Percentiles rank a stretch among this genome's conserved stretches.
Conservation (phyloP, 345 rosid species). For the Lumnitzera racemosa region DNA sequence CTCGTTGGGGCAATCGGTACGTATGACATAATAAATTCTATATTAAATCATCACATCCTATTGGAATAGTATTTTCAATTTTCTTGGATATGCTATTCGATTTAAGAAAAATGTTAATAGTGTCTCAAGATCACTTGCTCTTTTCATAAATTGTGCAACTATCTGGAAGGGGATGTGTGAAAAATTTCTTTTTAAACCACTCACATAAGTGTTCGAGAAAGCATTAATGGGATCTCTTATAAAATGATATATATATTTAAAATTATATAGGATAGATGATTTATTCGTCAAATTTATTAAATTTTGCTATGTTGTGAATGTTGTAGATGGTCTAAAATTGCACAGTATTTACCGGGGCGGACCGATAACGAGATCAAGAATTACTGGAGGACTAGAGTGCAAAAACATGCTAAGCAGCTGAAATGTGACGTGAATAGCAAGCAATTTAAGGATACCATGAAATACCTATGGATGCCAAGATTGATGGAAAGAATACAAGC, state of each 20-base stretch:
- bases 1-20: conserved; percentile 94
- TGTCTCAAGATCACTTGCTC: too few relatives aligned
- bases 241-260: too few relatives aligned
- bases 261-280: too few relatives aligned
- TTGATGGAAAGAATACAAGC: conserved; percentile 87
- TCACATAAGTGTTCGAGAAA: too few relatives aligned
- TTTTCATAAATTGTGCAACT: too few relatives aligned
- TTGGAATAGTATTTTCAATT: too few relatives aligned
- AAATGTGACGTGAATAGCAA: conserved; percentile 89
- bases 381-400: conserved; percentile 96
- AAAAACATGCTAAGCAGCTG: conserved; percentile 81
- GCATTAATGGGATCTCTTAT: too few relatives aligned
- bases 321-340: conserved; percentile 86
- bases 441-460: conserved; percentile 79
- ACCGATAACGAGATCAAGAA: conserved; percentile 97
- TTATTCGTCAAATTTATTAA: background rate
- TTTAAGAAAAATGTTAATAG: too few relatives aligned
- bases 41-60: too few relatives aligned
- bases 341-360: conserved; percentile 86
- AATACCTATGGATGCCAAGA: conserved; percentile 83
- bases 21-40: background rate
- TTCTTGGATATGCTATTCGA: too few relatives aligned
- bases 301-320: background rate
- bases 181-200: too few relatives aligned
- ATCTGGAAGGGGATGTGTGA: too few relatives aligned